phyloP scores from a whole-genome alignment of 108 stramenopile species.

The Nitzschia sp. region DNA sequence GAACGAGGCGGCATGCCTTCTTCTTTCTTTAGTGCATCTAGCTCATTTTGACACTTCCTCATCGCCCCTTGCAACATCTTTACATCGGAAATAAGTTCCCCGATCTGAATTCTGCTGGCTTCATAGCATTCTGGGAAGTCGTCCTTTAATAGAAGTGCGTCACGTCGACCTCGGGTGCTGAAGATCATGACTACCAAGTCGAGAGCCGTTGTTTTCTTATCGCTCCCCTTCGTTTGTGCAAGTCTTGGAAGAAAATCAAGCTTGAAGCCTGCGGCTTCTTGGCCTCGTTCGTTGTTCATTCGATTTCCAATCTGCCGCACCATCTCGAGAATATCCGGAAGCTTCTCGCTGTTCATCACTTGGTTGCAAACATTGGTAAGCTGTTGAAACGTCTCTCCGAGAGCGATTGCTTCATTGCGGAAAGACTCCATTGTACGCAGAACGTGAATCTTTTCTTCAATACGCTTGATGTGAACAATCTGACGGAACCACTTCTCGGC shows the following conservation, averaged over 20 bases:
- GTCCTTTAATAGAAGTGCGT: slow-evolving; percentile 51
- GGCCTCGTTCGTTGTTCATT: slow-evolving; percentile 89
- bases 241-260: slow-evolving; percentile 91
- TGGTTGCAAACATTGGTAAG: slow-evolving; percentile 75
- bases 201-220: slow-evolving; percentile 93
- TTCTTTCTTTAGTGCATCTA: slow-evolving; percentile 59
- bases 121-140: slow-evolving; percentile 78
- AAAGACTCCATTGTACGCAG: slow-evolving; percentile 80
- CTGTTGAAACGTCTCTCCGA: slow-evolving; percentile 55
- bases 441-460: slow-evolving; percentile 78
- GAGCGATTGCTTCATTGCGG: slow-evolving; percentile 54
- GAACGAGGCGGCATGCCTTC: slow-evolving; percentile 7
- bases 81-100: slow-evolving; percentile 70
- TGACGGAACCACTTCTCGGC: slow-evolving; percentile 84
- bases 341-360: slow-evolving; percentile 76
- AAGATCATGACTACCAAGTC: slow-evolving; percentile 91
- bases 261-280: slow-evolving; percentile 89
- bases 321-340: slow-evolving; percentile 80
- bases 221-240: slow-evolving; percentile 90
- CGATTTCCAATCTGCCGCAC: slow-evolving; percentile 90
- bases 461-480: slow-evolving; percentile 65
- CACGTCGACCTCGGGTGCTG: slow-evolving; percentile 59
- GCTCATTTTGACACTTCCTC: slow-evolving; percentile 68
- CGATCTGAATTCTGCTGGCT: slow-evolving; percentile 66
- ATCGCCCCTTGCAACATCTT: slow-evolving; percentile 44